Evolutionary conservation across 371 early-diverging fungal genomes (phyloP), one percentile per base, ranked within the genome.

Genomic region (Cokeromyces recurvatus): DNA sequence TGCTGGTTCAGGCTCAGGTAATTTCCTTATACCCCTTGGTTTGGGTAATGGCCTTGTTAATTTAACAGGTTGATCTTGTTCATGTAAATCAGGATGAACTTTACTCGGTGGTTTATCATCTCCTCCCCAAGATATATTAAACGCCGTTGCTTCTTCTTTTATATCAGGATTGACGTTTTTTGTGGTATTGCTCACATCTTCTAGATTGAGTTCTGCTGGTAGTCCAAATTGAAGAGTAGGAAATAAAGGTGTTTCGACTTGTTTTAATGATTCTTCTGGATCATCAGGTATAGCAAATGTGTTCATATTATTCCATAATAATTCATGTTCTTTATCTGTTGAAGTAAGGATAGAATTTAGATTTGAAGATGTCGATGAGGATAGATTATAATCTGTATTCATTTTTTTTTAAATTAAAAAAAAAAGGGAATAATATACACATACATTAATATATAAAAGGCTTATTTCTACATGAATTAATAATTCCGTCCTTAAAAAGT

Each of bases 71-170:
- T 40, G 42, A 36, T 58, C 51, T 27, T 51, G 44, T 32, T 42
- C 41, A 11, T 59, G 51, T 11, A 35, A 19, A 7, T 24, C 45
- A 7, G 64, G 61, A 47, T 65, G 65, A 19, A 64, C 32, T 35
- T 69, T 68, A 2, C 35, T 31, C 10, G 70, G 74, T 22, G 74
- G 74, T 55, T 36, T 59, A 48, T 73, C 74, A 34, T 73, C 46
- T 2, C 73, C 73, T 32, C 74, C 74, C 74, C 74, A 73, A 1
- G 74, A 73, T 12, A 73, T 73, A 46, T 73, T 66, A 34, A 73
- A 73, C 6, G 62, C 36, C 0, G 51, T 36, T 4, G 7, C 15
- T 11, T n/a, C 35, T 34, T 34, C 35, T 5, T 27, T 11, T 5
- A 7, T 7, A 11, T 27, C 29, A 27, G 5, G 5, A 11, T 7